Conservation (phyloP, 495 filamentous ascomycete genomes). For the Penicillium paxilli region DNA sequence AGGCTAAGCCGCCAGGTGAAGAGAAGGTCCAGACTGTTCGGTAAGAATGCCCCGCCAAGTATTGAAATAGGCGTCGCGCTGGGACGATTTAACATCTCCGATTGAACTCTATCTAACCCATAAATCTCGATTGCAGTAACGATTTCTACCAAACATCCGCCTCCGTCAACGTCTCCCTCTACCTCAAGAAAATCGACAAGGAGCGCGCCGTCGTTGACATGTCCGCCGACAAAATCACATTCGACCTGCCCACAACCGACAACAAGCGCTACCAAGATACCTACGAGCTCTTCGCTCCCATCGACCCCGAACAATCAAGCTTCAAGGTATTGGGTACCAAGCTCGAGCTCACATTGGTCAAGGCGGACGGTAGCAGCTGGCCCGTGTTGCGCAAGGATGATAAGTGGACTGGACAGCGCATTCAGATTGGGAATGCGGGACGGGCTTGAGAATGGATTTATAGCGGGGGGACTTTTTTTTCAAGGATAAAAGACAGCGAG, state of each 20-base stretch:
- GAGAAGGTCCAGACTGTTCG: constrained; percentile 66
- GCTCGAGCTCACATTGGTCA: constrained; percentile 80
- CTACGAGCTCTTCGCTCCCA: constrained; percentile 72
- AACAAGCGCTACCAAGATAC: constrained; percentile 77
- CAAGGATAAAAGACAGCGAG: no score
- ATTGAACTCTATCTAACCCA: constrained; percentile 4
- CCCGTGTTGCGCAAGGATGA: constrained; percentile 87
- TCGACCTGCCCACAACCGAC: constrained; percentile 84
- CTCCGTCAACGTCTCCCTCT: constrained; percentile 86
- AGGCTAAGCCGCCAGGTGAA: constrained; percentile 59
- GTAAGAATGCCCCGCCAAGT: constrained; percentile 54
- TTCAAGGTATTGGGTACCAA: constrained; percentile 95
- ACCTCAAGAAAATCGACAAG: constrained; percentile 96
- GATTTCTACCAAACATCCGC: constrained; percentile 94
- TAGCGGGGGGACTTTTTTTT: constrained; percentile 1
- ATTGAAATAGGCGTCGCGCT: no score
- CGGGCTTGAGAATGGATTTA: constrained; percentile 46
- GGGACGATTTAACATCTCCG: no score
- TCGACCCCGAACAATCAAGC: constrained; percentile 70
- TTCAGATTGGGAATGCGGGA: constrained; percentile 79
- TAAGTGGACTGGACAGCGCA: constrained; percentile 71
- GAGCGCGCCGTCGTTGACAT: constrained; percentile 71
- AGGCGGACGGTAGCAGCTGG: constrained; percentile 83
- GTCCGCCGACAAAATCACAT: constrained; percentile 52
- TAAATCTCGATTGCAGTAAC: constrained; percentile 48